Evolutionary conservation across 805 yeast genomes (phyloP), one percentile per base, ranked within the genome.

Genomic region (Yarrowia sp.): DNA sequence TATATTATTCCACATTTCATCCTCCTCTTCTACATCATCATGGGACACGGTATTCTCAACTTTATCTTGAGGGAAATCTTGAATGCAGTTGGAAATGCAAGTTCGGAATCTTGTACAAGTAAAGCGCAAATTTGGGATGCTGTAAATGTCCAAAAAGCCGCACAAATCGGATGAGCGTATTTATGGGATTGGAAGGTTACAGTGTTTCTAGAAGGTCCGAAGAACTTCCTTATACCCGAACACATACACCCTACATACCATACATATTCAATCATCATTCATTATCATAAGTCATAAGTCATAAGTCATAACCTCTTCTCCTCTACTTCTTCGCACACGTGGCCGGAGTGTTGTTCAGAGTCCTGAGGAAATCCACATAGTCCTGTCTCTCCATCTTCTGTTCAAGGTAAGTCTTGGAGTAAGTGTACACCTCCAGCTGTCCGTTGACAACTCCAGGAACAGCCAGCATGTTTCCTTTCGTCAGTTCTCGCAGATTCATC

Each of bases 341-440:
- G 2, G 40, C 38, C 4, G 49, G 64, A 8, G 64, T 56, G 14
- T 56, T 56, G 26, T 56, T 56, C 49, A 56, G n/a, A 2, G 64
- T 56, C 40, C 64, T 15, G 11, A 42, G 3, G 14, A 56, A 56
- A 8, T 56, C 64, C 48, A 26, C 8, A 43, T 42, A 56, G 38
- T 41, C 49, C 15, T 56, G 16, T 11, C 26, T 5, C 12, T n/a
- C 49, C 48, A 56, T 42, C n/a, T n/a, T 42, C 8, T 8, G 10
- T n/a, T 41, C 41, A 38, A 56, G 8, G 15, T 22, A 42, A 1
- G 11, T 5, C 26, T 42, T 56, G 49, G 64, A 56, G 12, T 5
- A 56, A 3, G 26, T 42, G 26, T 26, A 56, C 26, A 56, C 64
- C 32, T 56, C 32, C 11, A 56, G 49, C 15, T 43, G 40, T 5